Conservation (phyloP, 192 early-diverging fungal genomes). For the Gigaspora rosea region DNA sequence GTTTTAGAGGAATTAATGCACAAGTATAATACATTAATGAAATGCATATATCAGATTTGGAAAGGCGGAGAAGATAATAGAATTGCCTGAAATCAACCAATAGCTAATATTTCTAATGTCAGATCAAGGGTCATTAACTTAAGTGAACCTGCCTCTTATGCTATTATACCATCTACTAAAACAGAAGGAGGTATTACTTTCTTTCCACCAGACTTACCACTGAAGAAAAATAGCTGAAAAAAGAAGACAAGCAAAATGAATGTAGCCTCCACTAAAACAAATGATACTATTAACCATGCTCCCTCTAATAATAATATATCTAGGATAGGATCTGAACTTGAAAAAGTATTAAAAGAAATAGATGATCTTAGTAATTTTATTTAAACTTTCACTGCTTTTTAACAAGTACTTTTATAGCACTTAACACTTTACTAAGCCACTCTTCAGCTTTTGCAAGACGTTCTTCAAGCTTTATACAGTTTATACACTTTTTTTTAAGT, state of each 20-base stretch:
- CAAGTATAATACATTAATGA: too few species aligned
- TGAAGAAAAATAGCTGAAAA: slow-evolving; percentile 4
- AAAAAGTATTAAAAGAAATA: not conserved
- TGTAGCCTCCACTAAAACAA: not conserved
- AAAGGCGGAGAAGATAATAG: not conserved
- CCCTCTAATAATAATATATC: not conserved
- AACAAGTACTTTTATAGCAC: not conserved
- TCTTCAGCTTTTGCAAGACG: not conserved
- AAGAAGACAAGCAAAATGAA: not conserved
- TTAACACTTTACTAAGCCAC: slow-evolving; percentile 3
- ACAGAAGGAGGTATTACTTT: not conserved
- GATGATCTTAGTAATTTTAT: not conserved
- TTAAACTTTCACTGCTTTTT: not conserved
- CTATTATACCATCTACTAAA: too few species aligned
- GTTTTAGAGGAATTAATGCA: not conserved
- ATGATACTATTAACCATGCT: not conserved
- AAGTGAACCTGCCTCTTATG: too few species aligned
- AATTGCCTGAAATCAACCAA: not conserved
- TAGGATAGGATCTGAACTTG: not conserved
- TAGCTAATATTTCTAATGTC: not conserved
- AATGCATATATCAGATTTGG: not conserved
- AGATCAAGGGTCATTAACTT: too few species aligned
- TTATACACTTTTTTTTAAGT: not conserved
- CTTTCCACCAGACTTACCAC: not conserved
- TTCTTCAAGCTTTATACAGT: not conserved